phyloP scores from a whole-genome alignment of 2,329 filamentous ascomycete species.

The Lachnellula subtilissima region DNA sequence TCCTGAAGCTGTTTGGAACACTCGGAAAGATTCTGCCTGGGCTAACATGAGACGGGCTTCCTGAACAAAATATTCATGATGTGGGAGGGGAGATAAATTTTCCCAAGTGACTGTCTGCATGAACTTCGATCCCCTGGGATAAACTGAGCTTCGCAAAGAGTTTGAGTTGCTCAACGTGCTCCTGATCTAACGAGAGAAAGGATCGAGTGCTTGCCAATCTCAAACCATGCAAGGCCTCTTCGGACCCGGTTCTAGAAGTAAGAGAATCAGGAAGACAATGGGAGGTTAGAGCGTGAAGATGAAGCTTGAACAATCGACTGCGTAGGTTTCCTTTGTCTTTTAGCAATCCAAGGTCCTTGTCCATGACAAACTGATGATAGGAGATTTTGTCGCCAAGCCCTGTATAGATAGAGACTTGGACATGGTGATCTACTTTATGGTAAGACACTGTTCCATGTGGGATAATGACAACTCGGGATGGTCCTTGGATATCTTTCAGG shows the following conservation, averaged over 20 bases:
- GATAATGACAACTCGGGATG: slow-evolving; percentile 45
- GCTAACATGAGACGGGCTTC: slow-evolving; percentile 35
- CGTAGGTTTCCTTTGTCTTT: slow-evolving; percentile 45
- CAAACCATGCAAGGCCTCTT: slow-evolving; percentile 47
- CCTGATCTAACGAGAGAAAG: slow-evolving; percentile 36
- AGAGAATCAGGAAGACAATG: slow-evolving; percentile 36
- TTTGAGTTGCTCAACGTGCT: slow-evolving; percentile 34
- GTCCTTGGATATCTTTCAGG: slow-evolving; percentile 41
- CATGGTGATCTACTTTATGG: slow-evolving; percentile 27
- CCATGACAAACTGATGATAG: slow-evolving; percentile 44
- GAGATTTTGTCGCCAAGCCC: slow-evolving; percentile 47
- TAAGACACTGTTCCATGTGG: slow-evolving; percentile 40
- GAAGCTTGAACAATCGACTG: slow-evolving; percentile 47
- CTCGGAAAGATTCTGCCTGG: slow-evolving; percentile 23
- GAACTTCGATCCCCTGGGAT: slow-evolving; percentile 35
- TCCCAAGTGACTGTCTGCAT: slow-evolving; percentile 48
- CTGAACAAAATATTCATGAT: slow-evolving; percentile 40
- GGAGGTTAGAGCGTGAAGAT: slow-evolving; percentile 52
- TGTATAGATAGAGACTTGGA: slow-evolving; percentile 40
- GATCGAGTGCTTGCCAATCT: slow-evolving; percentile 45
- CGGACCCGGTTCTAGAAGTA: slow-evolving; percentile 45
- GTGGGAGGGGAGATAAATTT: slow-evolving; percentile 37
- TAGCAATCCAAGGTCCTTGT: slow-evolving; percentile 45
- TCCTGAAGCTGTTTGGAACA: not conserved
- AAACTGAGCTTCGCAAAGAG: slow-evolving; percentile 43